Percentiles rank a stretch among this genome's conserved stretches.
Evolutionary conservation across 2,329 filamentous ascomycete species (phyloP).

Genomic region (Capronia epimyces): DNA sequence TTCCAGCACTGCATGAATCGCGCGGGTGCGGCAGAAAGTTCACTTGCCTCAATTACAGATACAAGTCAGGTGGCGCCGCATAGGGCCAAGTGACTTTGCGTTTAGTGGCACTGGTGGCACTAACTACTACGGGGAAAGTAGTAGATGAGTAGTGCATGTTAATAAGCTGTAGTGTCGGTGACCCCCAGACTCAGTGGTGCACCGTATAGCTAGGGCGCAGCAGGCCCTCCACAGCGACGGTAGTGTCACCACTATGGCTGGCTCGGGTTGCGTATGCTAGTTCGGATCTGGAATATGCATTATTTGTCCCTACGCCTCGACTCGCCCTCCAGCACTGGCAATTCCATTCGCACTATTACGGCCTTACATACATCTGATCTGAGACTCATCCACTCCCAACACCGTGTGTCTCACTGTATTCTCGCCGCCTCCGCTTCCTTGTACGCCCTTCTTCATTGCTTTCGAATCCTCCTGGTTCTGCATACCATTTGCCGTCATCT

Average conservation of each 20-base stretch:
- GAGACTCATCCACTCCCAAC: slow-evolving; percentile 8
- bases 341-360: background rate
- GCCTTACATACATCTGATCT: slow-evolving; percentile 5
- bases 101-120: no score
- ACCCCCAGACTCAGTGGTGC: background rate
- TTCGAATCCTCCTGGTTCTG: slow-evolving; percentile 4
- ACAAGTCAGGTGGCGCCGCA: background rate
- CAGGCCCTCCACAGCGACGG: background rate
- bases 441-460: slow-evolving; percentile 5
- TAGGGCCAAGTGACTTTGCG: no score
- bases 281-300: background rate
- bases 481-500: slow-evolving; percentile 7
- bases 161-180: background rate
- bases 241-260: no score
- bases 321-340: background rate
- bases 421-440: background rate
- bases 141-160: background rate
- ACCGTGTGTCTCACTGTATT: slow-evolving; percentile 7
- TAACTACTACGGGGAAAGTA: no score
- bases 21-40: no score
- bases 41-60: background rate
- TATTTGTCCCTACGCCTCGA: background rate
- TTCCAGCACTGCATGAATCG: background rate
- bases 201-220: background rate
- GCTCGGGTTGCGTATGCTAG: no score